These are phyloP conservation scores for Alternaria solani DNA, from an alignment of 2,329 filamentous ascomycete genomes.

Conservation along the genomic window DNA sequence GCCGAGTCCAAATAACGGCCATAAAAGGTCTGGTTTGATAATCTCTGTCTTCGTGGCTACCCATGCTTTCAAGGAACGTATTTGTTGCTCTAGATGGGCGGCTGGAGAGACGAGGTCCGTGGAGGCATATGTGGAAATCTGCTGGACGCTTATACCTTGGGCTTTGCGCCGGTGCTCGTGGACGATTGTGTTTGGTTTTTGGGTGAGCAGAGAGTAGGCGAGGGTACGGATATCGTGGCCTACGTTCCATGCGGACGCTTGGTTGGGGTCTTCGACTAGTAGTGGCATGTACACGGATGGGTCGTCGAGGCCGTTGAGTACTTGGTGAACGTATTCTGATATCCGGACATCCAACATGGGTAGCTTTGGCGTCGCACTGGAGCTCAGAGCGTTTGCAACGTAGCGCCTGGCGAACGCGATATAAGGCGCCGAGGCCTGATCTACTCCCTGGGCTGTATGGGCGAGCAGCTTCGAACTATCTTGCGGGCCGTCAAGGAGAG, in stretches of 20 bases:
- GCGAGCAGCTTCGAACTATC: conserved; percentile 40
- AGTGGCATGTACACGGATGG: conserved; percentile 69
- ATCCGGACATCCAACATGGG: conserved; percentile 45
- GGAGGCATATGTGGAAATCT: conserved; percentile 20
- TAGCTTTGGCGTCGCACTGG: conserved; percentile 12
- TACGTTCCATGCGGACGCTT: conserved; percentile 54
- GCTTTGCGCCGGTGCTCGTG: conserved; percentile 53
- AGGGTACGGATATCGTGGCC: conserved; percentile 48
- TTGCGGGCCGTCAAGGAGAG: conserved; percentile 46
- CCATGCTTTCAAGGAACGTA: conserved; percentile 29
- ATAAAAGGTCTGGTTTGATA: conserved; percentile 25
- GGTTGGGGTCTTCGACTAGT: conserved; percentile 60
- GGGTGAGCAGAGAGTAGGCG: conserved; percentile 50
- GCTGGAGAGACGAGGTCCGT: conserved; percentile 6
- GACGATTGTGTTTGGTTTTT: conserved; percentile 21
- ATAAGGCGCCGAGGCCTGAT: conserved; percentile 32
- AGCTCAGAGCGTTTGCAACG: conserved; percentile 4
- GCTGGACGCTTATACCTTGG: conserved; percentile 33
- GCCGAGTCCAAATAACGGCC: conserved; percentile 38
- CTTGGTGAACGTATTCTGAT: conserved; percentile 44
- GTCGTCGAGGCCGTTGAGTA: conserved; percentile 23
- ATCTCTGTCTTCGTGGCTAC: conserved; percentile 7
- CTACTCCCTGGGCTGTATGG: conserved; percentile 30
- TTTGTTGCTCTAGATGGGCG: conserved; percentile 23
- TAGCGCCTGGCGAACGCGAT: conserved; percentile 45